Evolutionary conservation across 495 filamentous ascomycete genomes (phyloP).

Genomic region (Pseudevernia furfuracea): DNA sequence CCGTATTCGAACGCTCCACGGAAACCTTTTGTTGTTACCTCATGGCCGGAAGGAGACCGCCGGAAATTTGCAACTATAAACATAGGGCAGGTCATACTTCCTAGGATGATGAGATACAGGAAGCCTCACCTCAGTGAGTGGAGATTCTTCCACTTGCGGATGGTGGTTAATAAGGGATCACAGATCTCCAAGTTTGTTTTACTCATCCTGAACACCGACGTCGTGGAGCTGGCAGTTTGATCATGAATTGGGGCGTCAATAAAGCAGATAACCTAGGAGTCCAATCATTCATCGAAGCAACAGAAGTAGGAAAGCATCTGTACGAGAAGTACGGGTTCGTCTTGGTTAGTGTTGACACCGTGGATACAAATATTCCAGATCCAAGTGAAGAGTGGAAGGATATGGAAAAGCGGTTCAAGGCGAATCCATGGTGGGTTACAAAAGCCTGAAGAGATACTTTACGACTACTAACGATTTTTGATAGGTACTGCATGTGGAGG

Average conservation of each 20-base stretch:
- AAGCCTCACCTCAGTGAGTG: slow-evolving; percentile 27
- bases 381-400: no score
- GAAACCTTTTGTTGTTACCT: slow-evolving; percentile 20
- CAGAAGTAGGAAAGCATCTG: slow-evolving; percentile 31
- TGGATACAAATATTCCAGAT: no score
- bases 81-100: slow-evolving; percentile 17
- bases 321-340: slow-evolving; percentile 26
- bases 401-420: no score
- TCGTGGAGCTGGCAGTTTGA: slow-evolving; percentile 31
- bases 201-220: slow-evolving; percentile 31
- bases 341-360: no score
- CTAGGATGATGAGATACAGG: slow-evolving; percentile 19
- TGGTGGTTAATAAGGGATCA: background rate
- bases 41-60: slow-evolving; percentile 28
- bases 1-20: slow-evolving; percentile 20
- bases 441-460: no score
- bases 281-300: slow-evolving; percentile 36
- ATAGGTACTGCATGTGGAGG: no score
- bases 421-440: no score
- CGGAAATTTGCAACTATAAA: slow-evolving; percentile 21
- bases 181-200: slow-evolving; percentile 30
- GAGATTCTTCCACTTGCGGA: no score
- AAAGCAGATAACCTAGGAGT: slow-evolving; percentile 35
- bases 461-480: no score
- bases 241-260: slow-evolving; percentile 39